Conservation (phyloP, 495 filamentous ascomycete genomes). For the Saxispiralis lemnorum region DNA sequence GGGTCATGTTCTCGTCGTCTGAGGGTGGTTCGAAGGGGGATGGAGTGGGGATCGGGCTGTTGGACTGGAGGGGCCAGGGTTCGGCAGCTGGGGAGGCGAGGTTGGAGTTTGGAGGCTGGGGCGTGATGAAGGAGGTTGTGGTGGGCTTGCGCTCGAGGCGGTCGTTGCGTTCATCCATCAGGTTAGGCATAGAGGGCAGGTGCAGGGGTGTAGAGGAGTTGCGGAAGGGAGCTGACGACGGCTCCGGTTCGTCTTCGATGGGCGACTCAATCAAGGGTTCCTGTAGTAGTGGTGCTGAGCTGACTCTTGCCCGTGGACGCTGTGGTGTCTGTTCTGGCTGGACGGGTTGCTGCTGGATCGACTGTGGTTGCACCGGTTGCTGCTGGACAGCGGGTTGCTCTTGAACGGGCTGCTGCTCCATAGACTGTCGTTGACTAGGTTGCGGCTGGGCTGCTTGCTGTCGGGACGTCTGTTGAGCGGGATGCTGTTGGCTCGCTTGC, state of each 20-base stretch:
- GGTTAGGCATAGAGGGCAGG: conserved; percentile 25
- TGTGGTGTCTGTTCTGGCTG: too few relatives aligned
- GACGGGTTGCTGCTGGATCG: too few relatives aligned
- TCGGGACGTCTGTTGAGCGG: neutral
- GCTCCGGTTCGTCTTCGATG: conserved; percentile 26
- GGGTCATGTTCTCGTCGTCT: conserved; percentile 52
- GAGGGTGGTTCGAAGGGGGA: conserved; percentile 5
- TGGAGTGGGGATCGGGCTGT: neutral
- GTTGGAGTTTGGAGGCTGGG: conserved; percentile 17
- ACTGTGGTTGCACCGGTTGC: too few relatives aligned
- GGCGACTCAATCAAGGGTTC: conserved; percentile 27
- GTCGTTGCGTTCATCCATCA: conserved; percentile 44
- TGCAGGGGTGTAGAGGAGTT: conserved; percentile 18
- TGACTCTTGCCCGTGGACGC: conserved; percentile 19
- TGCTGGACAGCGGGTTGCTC: too few relatives aligned
- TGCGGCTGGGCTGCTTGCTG: conserved; percentile 1
- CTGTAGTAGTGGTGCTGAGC: conserved; percentile 28
- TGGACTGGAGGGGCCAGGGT: conserved; percentile 9
- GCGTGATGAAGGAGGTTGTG: conserved; percentile 19
- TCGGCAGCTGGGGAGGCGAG: neutral
- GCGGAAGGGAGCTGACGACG: conserved; percentile 21
- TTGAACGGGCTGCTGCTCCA: too few relatives aligned
- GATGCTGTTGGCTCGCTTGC: neutral
- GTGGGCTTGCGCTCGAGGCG: conserved; percentile 37
- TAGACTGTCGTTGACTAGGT: neutral